phyloP scores from a whole-genome alignment of 768 basidiomycete genomes.

The Crepidotus variabilis region DNA sequence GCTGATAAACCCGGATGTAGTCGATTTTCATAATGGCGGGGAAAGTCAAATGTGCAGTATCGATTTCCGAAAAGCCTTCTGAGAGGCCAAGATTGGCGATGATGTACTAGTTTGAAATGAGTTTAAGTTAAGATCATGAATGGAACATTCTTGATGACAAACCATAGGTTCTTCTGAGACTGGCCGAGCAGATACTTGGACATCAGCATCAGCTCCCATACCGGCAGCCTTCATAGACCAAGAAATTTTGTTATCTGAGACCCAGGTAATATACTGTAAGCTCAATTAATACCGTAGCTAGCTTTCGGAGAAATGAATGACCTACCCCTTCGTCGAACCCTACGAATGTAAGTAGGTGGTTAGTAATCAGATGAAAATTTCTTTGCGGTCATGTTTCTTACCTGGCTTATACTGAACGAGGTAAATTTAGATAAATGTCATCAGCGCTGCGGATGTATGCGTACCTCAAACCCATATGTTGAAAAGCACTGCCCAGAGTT shows the following conservation, averaged over 20 bases:
- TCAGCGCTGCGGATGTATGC: slow-evolving; percentile 5
- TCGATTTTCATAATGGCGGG: slow-evolving; percentile 51
- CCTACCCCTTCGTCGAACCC: slow-evolving; percentile 68
- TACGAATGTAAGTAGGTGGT: not conserved
- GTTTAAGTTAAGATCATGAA: not conserved
- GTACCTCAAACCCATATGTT: slow-evolving; percentile 76
- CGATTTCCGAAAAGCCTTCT: slow-evolving; percentile 67
- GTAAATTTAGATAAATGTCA: not conserved
- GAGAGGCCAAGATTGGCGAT: slow-evolving; percentile 85
- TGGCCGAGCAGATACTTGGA: slow-evolving; percentile 61
- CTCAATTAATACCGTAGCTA: not conserved
- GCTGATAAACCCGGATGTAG: slow-evolving; percentile 71
- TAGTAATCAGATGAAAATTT: not conserved
- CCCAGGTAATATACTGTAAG: slow-evolving; percentile 82
- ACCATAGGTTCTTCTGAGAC: slow-evolving; percentile 88
- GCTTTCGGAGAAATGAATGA: slow-evolving; percentile 3
- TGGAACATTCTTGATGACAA: slow-evolving; percentile 15
- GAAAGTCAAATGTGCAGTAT: slow-evolving; percentile 65
- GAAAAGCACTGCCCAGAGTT: slow-evolving; percentile 54
- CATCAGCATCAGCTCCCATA: slow-evolving; percentile 55
- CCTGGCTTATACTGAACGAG: slow-evolving; percentile 37
- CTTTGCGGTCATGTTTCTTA: slow-evolving; percentile 6
- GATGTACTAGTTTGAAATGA: slow-evolving; percentile 63
- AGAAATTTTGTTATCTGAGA: slow-evolving; percentile 57
- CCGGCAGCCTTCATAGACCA: slow-evolving; percentile 78